Evolutionary conservation across 352 stramenopile species (phyloP).

Genomic region (Phytophthora hibernalis): DNA sequence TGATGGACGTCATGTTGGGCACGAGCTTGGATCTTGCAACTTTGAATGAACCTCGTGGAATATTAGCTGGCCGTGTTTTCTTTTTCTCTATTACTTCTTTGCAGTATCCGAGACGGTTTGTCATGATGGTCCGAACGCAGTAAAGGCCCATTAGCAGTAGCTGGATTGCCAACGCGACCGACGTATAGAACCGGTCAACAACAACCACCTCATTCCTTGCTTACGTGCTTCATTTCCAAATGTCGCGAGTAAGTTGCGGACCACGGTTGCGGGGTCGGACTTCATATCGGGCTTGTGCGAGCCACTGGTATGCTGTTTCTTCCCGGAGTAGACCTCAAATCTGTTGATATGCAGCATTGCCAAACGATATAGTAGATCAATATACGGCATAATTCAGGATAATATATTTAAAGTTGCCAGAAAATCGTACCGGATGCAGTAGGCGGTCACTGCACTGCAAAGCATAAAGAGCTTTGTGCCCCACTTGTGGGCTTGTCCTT

Average conservation of each 20-base stretch:
- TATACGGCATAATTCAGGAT: neutral
- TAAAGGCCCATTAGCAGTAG: neutral
- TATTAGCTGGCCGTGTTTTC: too few species aligned
- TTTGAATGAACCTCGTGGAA: too few species aligned
- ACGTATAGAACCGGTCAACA: neutral
- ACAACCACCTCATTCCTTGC: constrained; percentile 12
- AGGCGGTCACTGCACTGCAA: neutral
- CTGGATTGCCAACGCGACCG: neutral
- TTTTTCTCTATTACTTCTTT: too few species aligned
- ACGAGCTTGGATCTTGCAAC: too few species aligned
- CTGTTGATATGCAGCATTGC: neutral
- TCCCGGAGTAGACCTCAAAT: neutral
- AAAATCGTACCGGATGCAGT: neutral
- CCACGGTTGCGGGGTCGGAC: constrained; percentile 2
- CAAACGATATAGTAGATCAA: neutral
- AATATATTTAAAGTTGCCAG: neutral
- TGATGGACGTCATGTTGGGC: too few species aligned
- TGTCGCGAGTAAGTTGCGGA: neutral
- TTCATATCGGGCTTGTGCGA: neutral
- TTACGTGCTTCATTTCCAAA: neutral
- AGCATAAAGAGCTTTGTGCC: neutral
- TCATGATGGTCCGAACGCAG: constrained; percentile 17
- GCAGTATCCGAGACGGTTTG: too few species aligned
- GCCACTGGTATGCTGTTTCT: neutral
- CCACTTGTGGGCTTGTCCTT: neutral